Evolutionary conservation across 441 rosid genomes (phyloP), one percentile per base, ranked within the genome.

Genomic region (Sinapis alba): DNA sequence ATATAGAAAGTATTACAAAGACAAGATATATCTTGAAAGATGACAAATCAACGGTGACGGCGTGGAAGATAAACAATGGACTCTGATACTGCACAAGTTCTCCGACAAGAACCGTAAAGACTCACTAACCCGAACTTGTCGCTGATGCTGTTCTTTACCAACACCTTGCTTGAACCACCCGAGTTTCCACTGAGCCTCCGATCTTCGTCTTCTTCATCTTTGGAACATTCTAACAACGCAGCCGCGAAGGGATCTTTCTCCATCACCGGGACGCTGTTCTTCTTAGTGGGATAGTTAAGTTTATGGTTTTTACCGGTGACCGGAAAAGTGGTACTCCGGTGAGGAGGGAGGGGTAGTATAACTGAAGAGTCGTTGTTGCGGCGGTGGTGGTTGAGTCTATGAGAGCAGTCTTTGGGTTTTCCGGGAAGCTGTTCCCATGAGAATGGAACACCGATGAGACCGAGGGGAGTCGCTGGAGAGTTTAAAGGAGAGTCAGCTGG

Each of bases 341-440:
- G 77, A 26, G 97, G 97, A 30, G 98, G 98, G 73, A 89, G 65
- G 0, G 98, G 98, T n/a, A 94, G 87, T 38, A 75, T 53, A 69
- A 74, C 80, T 8, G 56, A 56, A 18, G 87, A 63, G 23, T 87
- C 88, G 7, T 74, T 80, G 16, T 78, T 84, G 72, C 70, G 68
- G 7, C 21, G 63, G 36, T 62, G 63, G 36, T 62, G 60, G 69
- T 68, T 68, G 71, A 66, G 71, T 34, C 43, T 53, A 27, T 73
- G 80, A 28, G 74, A 58, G 68, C 47, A 38, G 57, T 82, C 89
- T 83, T 94, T 94, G 2, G 98, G 97, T 34, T 91, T 85, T 56
- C 98, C 98, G 0, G 98, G 98, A 9, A 86, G 77, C 5, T 86
- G 83, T 62, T 94, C 98, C 98, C 98, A 94, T 0, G 98, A 90